Evolutionary conservation across 1,284 basidiomycete genomes (phyloP).

Genomic region (Moesziomyces sp.): DNA sequence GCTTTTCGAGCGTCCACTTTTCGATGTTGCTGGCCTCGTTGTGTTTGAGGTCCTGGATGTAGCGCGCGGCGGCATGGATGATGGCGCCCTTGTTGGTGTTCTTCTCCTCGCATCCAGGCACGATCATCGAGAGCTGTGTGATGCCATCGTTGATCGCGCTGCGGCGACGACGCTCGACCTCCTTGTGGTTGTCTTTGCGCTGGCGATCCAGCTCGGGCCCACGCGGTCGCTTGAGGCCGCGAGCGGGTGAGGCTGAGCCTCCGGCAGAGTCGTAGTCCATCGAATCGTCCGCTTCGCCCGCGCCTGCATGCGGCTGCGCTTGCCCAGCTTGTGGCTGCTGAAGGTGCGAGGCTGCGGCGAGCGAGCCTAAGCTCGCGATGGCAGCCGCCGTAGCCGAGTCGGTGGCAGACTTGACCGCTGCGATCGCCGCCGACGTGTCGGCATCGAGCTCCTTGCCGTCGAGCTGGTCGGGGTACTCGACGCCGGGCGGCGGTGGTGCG

Average conservation of each 20-base stretch:
- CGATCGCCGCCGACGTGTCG: conserved; percentile 19
- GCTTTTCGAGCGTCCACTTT: conserved; percentile 88
- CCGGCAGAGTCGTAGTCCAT: conserved; percentile 19
- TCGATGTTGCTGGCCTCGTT: conserved; percentile 90
- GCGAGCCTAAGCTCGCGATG: conserved; percentile 55
- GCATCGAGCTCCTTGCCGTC: conserved; percentile 22
- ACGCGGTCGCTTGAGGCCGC: conserved; percentile 37
- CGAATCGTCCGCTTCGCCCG: conserved; percentile 11
- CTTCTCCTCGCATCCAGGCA: conserved; percentile 82
- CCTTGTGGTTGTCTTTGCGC: conserved; percentile 74
- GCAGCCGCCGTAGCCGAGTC: conserved; percentile 58
- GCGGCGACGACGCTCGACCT: conserved; percentile 90
- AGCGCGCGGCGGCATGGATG: conserved; percentile 82
- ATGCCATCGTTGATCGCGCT: conserved; percentile 97
- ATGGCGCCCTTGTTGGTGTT: conserved; percentile 82
- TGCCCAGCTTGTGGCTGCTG: conserved; percentile 22
- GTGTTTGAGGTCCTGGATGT: conserved; percentile 88
- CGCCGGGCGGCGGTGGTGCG: conserved; percentile 40
- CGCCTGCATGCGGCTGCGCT: conserved; percentile 6
- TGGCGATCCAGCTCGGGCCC: conserved; percentile 60
- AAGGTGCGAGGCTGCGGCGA: conserved; percentile 37
- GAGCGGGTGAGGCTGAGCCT: conserved; percentile 11
- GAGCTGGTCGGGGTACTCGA: conserved; percentile 20
- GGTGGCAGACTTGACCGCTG: conserved; percentile 39
- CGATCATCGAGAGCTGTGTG: conserved; percentile 86